Percentiles rank a stretch among this genome's conserved stretches.
These are phyloP conservation scores for Acer saccharum DNA, from an alignment of 345 rosid genomes.

Conservation along the genomic window DNA sequence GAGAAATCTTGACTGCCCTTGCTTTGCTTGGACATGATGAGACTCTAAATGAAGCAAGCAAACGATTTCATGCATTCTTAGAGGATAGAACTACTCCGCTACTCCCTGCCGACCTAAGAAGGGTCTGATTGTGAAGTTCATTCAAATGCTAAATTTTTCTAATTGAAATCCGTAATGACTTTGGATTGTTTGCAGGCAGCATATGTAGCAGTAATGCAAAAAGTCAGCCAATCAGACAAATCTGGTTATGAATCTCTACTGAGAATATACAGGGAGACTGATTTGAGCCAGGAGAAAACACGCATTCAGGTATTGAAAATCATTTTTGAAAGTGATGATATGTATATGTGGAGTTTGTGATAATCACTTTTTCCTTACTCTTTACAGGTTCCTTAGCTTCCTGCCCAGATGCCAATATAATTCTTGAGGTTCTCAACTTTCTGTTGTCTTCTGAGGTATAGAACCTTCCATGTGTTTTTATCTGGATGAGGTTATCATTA, in stretches of 20 bases:
- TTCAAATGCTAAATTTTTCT: neutral
- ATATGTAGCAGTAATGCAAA: constrained; percentile 86
- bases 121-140: constrained; percentile 36
- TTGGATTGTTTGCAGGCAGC: constrained; percentile 64
- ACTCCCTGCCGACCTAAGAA: constrained; percentile 86
- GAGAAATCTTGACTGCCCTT: constrained; percentile 83
- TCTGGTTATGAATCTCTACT: constrained; percentile 76
- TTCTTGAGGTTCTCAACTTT: constrained; percentile 76
- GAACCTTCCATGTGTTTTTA: neutral
- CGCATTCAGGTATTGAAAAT: constrained; percentile 61
- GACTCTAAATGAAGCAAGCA: constrained; percentile 65
- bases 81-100: constrained; percentile 78
- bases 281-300: constrained; percentile 95
- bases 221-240: constrained; percentile 58
- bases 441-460: constrained; percentile 75
- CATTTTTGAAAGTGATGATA: constrained; percentile 3
- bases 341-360: constrained; percentile 8
- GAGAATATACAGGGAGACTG: constrained; percentile 87
- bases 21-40: constrained; percentile 68
- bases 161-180: constrained; percentile 3
- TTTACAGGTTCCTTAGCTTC: constrained; percentile 71
- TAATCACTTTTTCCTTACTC: neutral
- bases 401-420: constrained; percentile 62
- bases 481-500: neutral
- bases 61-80: constrained; percentile 74